Percentiles rank a stretch among this genome's conserved stretches.
These are phyloP conservation scores for Maudiozyma turicensis DNA, from an alignment of 805 yeast genomes.

Conservation along the genomic window DNA sequence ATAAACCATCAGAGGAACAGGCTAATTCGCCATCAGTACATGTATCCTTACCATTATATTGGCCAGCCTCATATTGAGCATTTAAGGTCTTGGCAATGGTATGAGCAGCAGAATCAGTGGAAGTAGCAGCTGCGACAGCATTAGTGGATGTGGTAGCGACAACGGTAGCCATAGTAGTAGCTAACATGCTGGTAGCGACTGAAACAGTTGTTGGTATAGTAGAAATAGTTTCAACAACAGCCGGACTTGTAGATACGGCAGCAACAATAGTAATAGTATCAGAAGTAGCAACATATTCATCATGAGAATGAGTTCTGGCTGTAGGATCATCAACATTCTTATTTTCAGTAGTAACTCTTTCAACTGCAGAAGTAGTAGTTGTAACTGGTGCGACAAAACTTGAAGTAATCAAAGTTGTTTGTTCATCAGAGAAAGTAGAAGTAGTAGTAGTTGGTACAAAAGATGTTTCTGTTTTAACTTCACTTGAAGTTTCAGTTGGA, in stretches of 20 bases:
- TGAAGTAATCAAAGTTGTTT: background rate
- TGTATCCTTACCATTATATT: constrained; percentile 34
- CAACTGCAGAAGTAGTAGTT: constrained; percentile 2
- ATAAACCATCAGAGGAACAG: constrained; percentile 41
- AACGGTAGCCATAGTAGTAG: constrained; percentile 7
- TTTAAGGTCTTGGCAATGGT: constrained; percentile 38
- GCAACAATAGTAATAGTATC: background rate
- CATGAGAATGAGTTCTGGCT: background rate
- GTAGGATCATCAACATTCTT: background rate
- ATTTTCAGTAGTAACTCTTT: constrained; percentile 1
- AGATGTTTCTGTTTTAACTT: constrained; percentile 4
- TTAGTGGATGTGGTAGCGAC: constrained; percentile 4
- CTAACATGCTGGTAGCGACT: background rate
- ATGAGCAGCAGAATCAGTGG: constrained; percentile 30
- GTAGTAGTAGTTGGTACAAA: background rate
- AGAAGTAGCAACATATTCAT: background rate
- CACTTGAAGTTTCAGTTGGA: background rate
- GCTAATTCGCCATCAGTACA: constrained; percentile 43
- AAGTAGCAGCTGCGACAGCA: constrained; percentile 3
- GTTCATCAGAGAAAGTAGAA: background rate
- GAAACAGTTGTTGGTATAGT: background rate
- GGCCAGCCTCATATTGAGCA: constrained; percentile 34
- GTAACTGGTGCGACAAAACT: constrained; percentile 2
- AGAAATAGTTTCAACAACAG: background rate
- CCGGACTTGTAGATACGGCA: background rate